Evolutionary conservation across 305 asterid species (phyloP), one percentile per base, ranked within the genome.

Genomic region (Salvia sclarea): DNA sequence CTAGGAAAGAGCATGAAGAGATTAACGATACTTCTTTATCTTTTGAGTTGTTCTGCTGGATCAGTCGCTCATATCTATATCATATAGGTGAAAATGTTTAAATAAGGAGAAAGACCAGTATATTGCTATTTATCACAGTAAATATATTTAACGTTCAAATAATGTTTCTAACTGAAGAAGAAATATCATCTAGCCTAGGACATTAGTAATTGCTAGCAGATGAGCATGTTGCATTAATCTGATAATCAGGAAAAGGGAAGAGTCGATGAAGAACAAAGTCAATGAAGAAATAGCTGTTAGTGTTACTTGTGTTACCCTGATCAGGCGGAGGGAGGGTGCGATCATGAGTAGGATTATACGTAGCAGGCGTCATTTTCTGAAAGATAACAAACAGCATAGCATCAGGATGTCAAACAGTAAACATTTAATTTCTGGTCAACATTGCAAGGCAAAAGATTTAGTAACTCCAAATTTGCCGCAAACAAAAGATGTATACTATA

Each of bases 321-420:
- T 88, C 77, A 71, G 96, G 92, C 25, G 96, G 92, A 37, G 97
- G 92, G 49, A 83, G 41, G 22, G 92, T 82, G 66, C 89, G 85
- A 25, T 86, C 97, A 76, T 85, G 90, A 63, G 96, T 91, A 21
- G 97, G 92, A 43, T 30, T 84, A 67, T 86, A 88, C 12, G 96
- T 91, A 47, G 81, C 76, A 1, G 87, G 92, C 4, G 77, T 80
- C 89, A 80, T 85, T 78, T 76, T 86, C 97, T 91, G 78, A 57
- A 38, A 65, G 58, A 67, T 14, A 57, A 68, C 24, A 40, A 59
- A 37, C 65, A 61, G 44, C 49, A 68, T 4, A 40, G 44, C 31
- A 41, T 61, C 60, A 75, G 60, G 13, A 50, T 43, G 64, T 37
- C 37, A 72, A 48, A 79, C 8, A 48, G 25, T 24, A 76, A 33